phyloP scores from a whole-genome alignment of 1,284 basidiomycete genomes.

The Ceratobasidium sp. region DNA sequence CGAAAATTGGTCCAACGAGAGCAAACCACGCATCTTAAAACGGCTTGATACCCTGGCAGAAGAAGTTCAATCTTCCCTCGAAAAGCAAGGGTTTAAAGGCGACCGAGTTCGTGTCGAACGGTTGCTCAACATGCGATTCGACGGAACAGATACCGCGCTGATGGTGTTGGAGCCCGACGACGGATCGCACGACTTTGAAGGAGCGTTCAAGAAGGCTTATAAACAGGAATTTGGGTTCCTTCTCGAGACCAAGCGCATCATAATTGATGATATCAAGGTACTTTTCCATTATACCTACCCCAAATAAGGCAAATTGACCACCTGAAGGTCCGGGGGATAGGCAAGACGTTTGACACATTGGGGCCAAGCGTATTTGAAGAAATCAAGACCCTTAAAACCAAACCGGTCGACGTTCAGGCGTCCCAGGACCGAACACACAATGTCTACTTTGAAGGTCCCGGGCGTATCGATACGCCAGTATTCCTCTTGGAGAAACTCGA shows the following conservation, averaged over 20 bases:
- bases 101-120: slow-evolving; percentile 75
- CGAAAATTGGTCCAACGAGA: slow-evolving; percentile 67
- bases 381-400: slow-evolving; percentile 58
- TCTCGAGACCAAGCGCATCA: slow-evolving; percentile 76
- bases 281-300: not conserved
- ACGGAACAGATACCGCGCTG: slow-evolving; percentile 89
- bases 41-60: slow-evolving; percentile 72
- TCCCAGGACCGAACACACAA: slow-evolving; percentile 53
- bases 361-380: slow-evolving; percentile 83
- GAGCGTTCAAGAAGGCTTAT: slow-evolving; percentile 78
- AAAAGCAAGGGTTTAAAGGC: slow-evolving; percentile 79
- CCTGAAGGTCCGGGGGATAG: slow-evolving; percentile 71
- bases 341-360: slow-evolving; percentile 86
- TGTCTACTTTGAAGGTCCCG: slow-evolving; percentile 81
- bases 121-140: slow-evolving; percentile 90
- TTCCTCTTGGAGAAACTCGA: slow-evolving; percentile 71
- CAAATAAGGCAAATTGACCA: not conserved
- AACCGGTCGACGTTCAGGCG: slow-evolving; percentile 50
- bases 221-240: slow-evolving; percentile 91
- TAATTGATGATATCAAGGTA: slow-evolving; percentile 93
- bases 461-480: slow-evolving; percentile 79
- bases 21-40: slow-evolving; percentile 59
- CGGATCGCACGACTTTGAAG: slow-evolving; percentile 74
- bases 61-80: slow-evolving; percentile 70
- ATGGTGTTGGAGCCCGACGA: slow-evolving; percentile 75